Conservation (phyloP, 208 protist species). For the Novymonas esmeraldas region DNA sequence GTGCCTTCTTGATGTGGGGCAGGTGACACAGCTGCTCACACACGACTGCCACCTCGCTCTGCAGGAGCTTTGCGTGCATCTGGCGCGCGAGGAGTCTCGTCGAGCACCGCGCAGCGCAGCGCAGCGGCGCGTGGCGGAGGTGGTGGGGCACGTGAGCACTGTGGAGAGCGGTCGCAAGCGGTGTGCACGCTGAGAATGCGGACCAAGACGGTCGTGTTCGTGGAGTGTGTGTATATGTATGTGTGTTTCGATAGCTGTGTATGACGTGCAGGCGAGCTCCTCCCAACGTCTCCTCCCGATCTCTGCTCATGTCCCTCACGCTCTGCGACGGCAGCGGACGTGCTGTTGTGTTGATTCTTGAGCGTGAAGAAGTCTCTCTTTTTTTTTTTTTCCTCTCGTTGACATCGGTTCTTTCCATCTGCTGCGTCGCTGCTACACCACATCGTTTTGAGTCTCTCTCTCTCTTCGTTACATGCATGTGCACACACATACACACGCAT, state of each 20-base stretch:
- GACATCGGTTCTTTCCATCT: neutral
- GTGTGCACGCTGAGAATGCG: neutral
- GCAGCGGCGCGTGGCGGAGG: no score
- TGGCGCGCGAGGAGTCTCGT: constrained; percentile 14
- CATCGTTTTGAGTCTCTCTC: neutral
- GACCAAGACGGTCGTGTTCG: no score
- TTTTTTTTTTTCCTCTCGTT: constrained; percentile 10
- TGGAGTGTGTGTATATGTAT: no score
- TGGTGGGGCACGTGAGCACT: no score
- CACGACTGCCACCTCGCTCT: constrained; percentile 20
- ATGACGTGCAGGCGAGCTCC: no score
- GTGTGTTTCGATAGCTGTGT: no score
- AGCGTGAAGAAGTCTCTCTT: neutral
- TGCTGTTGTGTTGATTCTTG: neutral
- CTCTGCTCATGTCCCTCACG: no score
- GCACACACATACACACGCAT: neutral
- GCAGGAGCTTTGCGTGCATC: constrained; percentile 15
- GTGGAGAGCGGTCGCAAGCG: neutral
- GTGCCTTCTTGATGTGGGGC: constrained; percentile 15
- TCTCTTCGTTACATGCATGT: neutral
- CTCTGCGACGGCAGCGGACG: neutral
- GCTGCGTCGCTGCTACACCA: neutral
- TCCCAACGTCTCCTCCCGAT: no score
- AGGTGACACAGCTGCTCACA: constrained; percentile 27
- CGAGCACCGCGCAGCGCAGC: no score